A percentile compares a stretch with the other conserved stretches of the same genome.
phyloP scores from a whole-genome alignment of 1,139 yeast species.

The Saccharomyces hybrid region DNA sequence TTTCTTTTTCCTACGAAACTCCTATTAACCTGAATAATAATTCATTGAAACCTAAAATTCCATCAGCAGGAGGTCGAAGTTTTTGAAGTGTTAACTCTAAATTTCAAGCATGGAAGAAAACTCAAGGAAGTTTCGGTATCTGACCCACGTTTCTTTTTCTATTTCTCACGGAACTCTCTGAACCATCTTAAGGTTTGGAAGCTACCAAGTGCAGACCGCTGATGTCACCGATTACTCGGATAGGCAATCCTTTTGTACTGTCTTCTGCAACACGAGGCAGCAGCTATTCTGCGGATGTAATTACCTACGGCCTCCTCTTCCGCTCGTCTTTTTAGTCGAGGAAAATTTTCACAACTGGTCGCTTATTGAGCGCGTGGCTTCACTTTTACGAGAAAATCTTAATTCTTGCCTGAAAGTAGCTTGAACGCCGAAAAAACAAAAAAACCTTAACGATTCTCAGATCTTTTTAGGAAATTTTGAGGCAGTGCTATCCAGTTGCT shows the following conservation, averaged over 20 bases:
- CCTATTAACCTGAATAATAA: neutral
- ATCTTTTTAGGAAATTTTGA: neutral
- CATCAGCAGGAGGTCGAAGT: neutral
- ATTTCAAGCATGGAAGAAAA: neutral
- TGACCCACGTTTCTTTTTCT: neutral
- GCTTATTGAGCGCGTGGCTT: neutral
- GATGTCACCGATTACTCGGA: neutral
- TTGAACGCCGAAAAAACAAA: neutral
- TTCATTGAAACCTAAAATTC: neutral
- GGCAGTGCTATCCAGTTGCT: no score
- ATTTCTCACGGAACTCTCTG: neutral
- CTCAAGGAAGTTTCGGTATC: neutral
- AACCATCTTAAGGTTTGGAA: neutral
- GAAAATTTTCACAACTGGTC: neutral
- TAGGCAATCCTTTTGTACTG: neutral
- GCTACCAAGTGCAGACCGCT: neutral
- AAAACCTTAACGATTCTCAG: neutral
- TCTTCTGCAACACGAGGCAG: neutral
- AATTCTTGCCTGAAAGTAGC: neutral
- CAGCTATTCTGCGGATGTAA: neutral
- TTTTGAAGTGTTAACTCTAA: neutral
- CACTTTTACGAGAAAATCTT: neutral
- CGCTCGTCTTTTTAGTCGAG: neutral
- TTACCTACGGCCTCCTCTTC: neutral
- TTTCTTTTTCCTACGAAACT: neutral